phyloP scores from a whole-genome alignment of 1,284 basidiomycete genomes.

The Cutaneotrichosporon sp. region DNA sequence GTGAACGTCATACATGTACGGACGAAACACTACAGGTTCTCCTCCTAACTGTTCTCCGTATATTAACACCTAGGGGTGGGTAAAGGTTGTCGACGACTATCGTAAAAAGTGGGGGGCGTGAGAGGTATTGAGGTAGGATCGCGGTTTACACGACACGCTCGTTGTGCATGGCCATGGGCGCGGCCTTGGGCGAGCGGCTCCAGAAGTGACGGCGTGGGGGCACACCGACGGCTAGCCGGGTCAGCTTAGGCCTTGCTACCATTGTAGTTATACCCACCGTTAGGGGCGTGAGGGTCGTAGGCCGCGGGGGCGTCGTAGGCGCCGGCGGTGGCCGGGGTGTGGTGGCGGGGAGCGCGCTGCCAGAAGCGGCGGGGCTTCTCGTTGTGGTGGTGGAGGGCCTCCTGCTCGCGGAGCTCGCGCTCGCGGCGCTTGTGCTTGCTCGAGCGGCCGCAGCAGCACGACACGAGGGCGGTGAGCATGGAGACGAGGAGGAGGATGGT shows the following conservation, averaged over 20 bases:
- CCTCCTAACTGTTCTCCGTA: constrained; percentile 6
- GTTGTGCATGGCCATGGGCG: background rate
- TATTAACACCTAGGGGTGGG: constrained; percentile 5
- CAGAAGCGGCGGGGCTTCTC: background rate
- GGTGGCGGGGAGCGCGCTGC: background rate
- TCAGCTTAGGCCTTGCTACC: background rate
- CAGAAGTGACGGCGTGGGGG: constrained; percentile 6
- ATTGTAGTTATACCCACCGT: background rate
- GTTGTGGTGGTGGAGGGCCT: background rate
- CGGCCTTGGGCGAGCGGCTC: background rate
- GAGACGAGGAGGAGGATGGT: constrained; percentile 44
- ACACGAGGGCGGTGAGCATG: constrained; percentile 38
- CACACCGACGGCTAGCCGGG: background rate
- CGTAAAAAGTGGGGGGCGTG: background rate
- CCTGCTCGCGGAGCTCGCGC: background rate
- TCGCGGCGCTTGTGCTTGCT: constrained; percentile 21
- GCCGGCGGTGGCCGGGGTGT: background rate
- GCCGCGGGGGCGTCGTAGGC: background rate
- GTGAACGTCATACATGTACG: constrained; percentile 5
- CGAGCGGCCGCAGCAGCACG: constrained; percentile 34
- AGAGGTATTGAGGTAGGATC: background rate
- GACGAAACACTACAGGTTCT: background rate
- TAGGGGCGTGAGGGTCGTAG: too few species aligned
- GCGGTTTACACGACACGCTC: background rate
- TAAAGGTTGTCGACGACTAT: background rate